Evolutionary conservation across 805 yeast species (phyloP).

Genomic region (Wickerhamiella vanderwaltii): DNA sequence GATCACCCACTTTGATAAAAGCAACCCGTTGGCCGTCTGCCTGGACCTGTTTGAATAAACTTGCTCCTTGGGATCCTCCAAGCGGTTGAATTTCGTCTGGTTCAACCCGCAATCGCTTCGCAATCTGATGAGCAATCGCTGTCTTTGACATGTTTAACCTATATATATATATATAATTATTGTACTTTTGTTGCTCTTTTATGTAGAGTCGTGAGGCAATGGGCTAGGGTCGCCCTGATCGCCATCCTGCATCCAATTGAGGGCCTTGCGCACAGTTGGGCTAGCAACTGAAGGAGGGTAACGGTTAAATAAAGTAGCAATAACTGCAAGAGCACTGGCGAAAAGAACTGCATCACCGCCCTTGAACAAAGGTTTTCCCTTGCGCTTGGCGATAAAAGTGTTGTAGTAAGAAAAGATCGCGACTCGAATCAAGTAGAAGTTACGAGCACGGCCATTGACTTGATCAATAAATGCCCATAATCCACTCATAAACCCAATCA

Average conservation of each 20-base stretch:
- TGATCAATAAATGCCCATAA: conserved; percentile 31
- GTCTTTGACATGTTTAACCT: no score
- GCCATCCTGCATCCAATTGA: conserved; percentile 26
- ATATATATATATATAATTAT: no score
- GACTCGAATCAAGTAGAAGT: conserved; percentile 27
- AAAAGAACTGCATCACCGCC: conserved; percentile 27
- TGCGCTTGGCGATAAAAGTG: conserved; percentile 21
- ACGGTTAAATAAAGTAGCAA: conserved; percentile 14
- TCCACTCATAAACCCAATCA: conserved; percentile 38
- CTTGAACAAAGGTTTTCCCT: conserved; percentile 21
- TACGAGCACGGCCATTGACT: conserved; percentile 26
- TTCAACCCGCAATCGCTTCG: no score
- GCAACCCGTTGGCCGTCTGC: no score
- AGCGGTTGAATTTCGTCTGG: no score
- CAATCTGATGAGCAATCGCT: no score
- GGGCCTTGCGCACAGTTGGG: conserved; percentile 22
- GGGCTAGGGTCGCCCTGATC: conserved; percentile 20
- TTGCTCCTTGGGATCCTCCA: no score
- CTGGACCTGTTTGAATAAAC: no score
- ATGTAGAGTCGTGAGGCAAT: conserved; percentile 8
- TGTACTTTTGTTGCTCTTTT: not conserved
- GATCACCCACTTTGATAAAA: not conserved
- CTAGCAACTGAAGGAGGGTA: conserved; percentile 19
- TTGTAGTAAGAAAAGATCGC: conserved; percentile 31
- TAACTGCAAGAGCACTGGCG: conserved; percentile 25